A percentile compares a stretch with the other conserved stretches of the same genome.
phyloP scores from a whole-genome alignment of 805 yeast species.

The Ogataea paraovalis region DNA sequence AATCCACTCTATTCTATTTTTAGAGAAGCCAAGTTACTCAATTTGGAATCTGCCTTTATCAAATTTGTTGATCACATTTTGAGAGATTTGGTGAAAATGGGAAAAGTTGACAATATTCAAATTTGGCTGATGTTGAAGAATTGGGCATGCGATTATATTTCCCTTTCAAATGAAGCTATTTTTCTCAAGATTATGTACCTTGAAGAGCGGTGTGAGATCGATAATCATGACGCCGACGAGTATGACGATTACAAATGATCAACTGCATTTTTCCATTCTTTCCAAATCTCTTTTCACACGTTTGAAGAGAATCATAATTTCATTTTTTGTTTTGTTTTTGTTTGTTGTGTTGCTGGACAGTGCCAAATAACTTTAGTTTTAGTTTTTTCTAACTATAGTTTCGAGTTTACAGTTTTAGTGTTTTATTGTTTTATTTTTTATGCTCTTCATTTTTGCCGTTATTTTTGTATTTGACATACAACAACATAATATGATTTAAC shows the following conservation, averaged over 20 bases:
- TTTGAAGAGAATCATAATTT: no score
- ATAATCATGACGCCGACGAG: background rate
- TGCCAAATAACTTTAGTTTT: no score
- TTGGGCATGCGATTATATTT: constrained; percentile 12
- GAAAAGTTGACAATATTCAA: constrained; percentile 4
- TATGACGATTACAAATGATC: background rate
- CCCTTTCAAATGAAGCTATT: constrained; percentile 4
- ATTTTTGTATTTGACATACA: no score
- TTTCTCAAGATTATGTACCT: constrained; percentile 9
- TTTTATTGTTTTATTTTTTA: no score
- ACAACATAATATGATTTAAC: no score
- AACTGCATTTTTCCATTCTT: background rate
- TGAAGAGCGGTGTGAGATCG: constrained; percentile 4
- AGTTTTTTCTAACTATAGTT: no score
- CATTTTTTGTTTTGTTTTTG: no score
- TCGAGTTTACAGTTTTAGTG: no score
- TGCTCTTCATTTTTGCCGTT: no score
- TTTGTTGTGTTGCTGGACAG: no score
- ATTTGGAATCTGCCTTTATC: constrained; percentile 1
- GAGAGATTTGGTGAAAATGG: background rate
- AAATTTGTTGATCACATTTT: constrained; percentile 1
- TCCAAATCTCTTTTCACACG: no score
- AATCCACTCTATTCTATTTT: constrained; percentile 1
- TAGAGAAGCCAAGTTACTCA: constrained; percentile 1
- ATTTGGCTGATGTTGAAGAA: constrained; percentile 9